Conservation (phyloP, 2,329 filamentous ascomycete genomes). For the Onygenales sp. region DNA sequence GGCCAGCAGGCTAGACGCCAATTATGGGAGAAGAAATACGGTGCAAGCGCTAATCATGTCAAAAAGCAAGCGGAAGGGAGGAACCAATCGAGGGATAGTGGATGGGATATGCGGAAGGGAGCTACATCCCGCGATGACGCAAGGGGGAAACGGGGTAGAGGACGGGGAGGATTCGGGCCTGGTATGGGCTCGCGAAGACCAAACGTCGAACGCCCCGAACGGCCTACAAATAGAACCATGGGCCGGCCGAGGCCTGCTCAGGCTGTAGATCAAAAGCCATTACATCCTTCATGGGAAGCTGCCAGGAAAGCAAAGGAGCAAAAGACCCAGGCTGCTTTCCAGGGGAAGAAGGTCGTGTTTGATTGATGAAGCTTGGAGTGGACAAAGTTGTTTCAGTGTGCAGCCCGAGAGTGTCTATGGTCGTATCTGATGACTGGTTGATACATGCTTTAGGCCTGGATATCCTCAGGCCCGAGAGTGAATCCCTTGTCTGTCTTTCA, state of each 20-base stretch:
- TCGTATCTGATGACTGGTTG: too few species aligned
- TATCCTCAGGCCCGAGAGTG: too few species aligned
- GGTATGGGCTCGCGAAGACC: background rate
- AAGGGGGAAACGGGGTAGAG: slow-evolving; percentile 17
- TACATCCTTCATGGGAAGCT: slow-evolving; percentile 59
- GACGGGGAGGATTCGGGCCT: slow-evolving; percentile 11
- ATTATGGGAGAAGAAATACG: slow-evolving; percentile 55
- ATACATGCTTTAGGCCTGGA: too few species aligned
- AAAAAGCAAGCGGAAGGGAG: slow-evolving; percentile 30
- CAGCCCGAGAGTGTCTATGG: too few species aligned
- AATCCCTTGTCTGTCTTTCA: too few species aligned
- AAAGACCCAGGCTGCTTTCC: slow-evolving; percentile 39
- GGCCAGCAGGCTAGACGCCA: slow-evolving; percentile 53
- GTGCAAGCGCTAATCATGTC: slow-evolving; percentile 49
- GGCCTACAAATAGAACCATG: background rate
- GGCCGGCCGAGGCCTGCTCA: slow-evolving; percentile 11
- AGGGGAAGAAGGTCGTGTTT: slow-evolving; percentile 55
- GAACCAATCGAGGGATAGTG: slow-evolving; percentile 35
- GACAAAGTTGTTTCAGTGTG: background rate
- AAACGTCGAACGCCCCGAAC: background rate
- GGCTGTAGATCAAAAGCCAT: slow-evolving; percentile 37
- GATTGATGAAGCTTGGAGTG: slow-evolving; percentile 31
- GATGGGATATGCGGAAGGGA: slow-evolving; percentile 51
- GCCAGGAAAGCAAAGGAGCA: slow-evolving; percentile 50
- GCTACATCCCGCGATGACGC: slow-evolving; percentile 31